Base-by-base conservation (phyloP, 768 basidiomycete species). In the Podaxis carcinomalis region DNA sequence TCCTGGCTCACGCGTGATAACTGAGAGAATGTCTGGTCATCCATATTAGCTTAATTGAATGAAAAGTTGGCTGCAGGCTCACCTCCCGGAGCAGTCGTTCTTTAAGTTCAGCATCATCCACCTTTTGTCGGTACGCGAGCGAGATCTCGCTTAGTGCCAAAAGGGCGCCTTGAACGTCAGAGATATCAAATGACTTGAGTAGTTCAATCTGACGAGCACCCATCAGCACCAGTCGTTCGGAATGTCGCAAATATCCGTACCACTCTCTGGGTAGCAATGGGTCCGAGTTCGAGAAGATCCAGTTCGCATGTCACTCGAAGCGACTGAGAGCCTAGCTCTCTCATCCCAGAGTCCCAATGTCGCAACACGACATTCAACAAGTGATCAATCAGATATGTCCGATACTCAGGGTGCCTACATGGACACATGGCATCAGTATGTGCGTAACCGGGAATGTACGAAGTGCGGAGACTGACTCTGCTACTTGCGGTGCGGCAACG, bases 341-440 rank as follows among this genome's bases (percentile, higher is more conserved):
- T 81, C 84, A 98, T 89, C 25, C 80, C 72, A 3, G 81, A 71
- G 68, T 98, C 95, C 95, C 95, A 98, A 72, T 98, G 96, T 56
- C 90, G 80, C 57, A 96, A 68, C 0, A 89, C 88, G 47, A 89
- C 85, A 63, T 83, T 76, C 40, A 92, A 70, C 44, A 97, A 70
- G 69, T 96, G 92, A 56, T 88, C 79, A 51, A 94, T 72, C 57
- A 98, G 76, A 63, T 75, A 80, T 1, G 75, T 62, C 35, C 89
- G 83, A 71, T 98, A 98, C 68, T 90, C 90, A 28, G 68, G 64
- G 71, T 95, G 89, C 67, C 96, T 98, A 52, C 49, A 52, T 36
- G 28, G 58, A 46, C 28, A 11, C 27, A 23, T 56, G 28, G 50
- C 62, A 59, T 64, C 64, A 14, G 14, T 59, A 37, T 55, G 16